Evolutionary conservation across 2,329 filamentous ascomycete genomes (phyloP), one percentile per base, ranked within the genome.

Genomic region (Coniochaeta prunicola): DNA sequence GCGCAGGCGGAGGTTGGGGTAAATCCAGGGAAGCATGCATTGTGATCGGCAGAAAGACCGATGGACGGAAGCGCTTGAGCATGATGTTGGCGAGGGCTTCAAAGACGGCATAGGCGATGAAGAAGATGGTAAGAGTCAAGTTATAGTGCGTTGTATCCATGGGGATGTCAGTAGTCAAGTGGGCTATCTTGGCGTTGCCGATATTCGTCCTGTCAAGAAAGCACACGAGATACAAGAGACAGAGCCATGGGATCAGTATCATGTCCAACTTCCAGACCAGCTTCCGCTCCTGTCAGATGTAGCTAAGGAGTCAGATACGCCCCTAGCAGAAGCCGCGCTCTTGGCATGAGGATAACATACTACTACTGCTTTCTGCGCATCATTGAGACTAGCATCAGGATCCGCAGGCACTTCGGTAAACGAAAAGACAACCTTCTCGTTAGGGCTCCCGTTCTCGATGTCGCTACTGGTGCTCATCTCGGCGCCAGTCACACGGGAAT

Each of bases 71-170:
- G 2, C 77, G 76, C 68, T 88, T 88, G 56, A 88, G 77, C 31
- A 88, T 68, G 33, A 87, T 70, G 64, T 88, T 88, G n/a, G 84
- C 86, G 55, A 84, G 63, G 0, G 78, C 77, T 67, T 87, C 84
- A 62, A 85, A 85, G 24, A 85, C 70, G 0, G 83, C 73, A 68
- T 89, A 89, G 1, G 83, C 85, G 45, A 88, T 76, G 73, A 89
- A 89, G 74, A 89, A 89, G 62, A 88, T 76, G 28, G 62, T 62
- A 12, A 81, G 73, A 9, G 78, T 73, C 10, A 80, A 71, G 68
- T 87, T 87, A 69, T 86, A 89, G 68, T 85, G 76, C 24, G 76
- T 74, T 15, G 77, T 71, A 1, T 77, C 78, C 77, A 88, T 80
- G 26, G 77, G 56, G 24, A 62, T 45, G 28, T 63, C 63, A 53